Percentiles rank a stretch among this genome's conserved stretches.
Conservation (phyloP, 371 early-diverging fungal species). For the Syncephalastrum racemosum region DNA sequence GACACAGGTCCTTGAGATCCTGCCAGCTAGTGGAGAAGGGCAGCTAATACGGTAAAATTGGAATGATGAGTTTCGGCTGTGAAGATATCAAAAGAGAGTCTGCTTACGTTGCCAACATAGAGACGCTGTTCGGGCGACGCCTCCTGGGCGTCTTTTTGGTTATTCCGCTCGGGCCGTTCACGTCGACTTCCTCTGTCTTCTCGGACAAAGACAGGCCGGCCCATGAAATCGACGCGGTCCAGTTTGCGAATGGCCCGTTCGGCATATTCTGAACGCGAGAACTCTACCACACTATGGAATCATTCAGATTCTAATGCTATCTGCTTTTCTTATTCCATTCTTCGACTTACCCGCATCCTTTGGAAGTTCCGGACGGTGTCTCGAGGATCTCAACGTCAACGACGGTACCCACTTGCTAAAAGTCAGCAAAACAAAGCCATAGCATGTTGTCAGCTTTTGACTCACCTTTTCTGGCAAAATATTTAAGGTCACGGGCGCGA, state of each 20-base stretch:
- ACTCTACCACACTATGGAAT: slow-evolving; percentile 73
- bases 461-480: slow-evolving; percentile 79
- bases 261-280: slow-evolving; percentile 75
- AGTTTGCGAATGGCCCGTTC: slow-evolving; percentile 75
- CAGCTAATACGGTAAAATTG: slow-evolving; percentile 41
- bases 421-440: neutral
- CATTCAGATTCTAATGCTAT: neutral
- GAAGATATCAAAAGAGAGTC: neutral
- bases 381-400: slow-evolving; percentile 70
- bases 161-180: slow-evolving; percentile 31
- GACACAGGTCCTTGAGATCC: slow-evolving; percentile 76
- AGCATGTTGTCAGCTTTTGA: neutral
- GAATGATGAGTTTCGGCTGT: neutral
- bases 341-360: slow-evolving; percentile 53
- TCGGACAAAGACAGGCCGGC: slow-evolving; percentile 77
- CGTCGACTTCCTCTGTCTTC: slow-evolving; percentile 38
- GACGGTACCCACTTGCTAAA: slow-evolving; percentile 62
- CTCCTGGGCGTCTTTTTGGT: slow-evolving; percentile 48
- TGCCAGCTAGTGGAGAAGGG: slow-evolving; percentile 77
- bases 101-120: slow-evolving; percentile 68
- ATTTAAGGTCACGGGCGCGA: slow-evolving; percentile 65
- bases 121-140: slow-evolving; percentile 58
- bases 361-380: slow-evolving; percentile 60
- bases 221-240: slow-evolving; percentile 72
- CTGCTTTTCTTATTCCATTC: neutral